Base-by-base conservation (phyloP, 2,329 filamentous ascomycete genomes). In the Aureobasidium sp. region DNA sequence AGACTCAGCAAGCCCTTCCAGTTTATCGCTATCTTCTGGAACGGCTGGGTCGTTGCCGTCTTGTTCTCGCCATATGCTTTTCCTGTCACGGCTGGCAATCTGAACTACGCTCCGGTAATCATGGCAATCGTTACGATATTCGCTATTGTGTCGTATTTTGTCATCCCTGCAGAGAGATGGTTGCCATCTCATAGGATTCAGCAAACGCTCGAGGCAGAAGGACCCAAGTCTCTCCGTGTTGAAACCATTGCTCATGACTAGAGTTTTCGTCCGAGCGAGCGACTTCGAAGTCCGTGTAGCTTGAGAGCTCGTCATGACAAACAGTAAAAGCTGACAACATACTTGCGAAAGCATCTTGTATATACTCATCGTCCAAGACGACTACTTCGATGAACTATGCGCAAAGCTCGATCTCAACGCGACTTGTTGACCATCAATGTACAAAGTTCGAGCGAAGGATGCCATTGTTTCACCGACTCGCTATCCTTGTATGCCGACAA, bases 51-150 rank as follows among this genome's bases (percentile, higher is more conserved):
- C 8, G 74, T 73, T 9, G 66, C 65, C 4, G 69, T 76, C 6
- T 66, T 76, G 20, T 75, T 76, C 66, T 73, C 71, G 52, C 74
- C 74, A 12, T 64, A 74, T 17, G 65, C 67, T 48, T 76, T 74
- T 64, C 74, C 74, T 0, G 74, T 75, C 25, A 70, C 67, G 6
- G 69, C 62, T 1, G 66, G 67, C 22, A 68, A 65, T 2, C 71
- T 75, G 70, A 75, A 75, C 64, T 75, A 67, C 51, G 69, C 68
- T 8, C 72, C 72, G 2, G 73, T 75, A 34, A 75, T 75, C 58
- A 74, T 75, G 62, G 74, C 66, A 11, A 69, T 68, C 12, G 72
- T 75, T 58, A 76, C 74, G 0, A 68, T 75, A 45, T 74, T 75
- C 60, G 74, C 69, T 5, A 44, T 76, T 37, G 2, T 73, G 1